Conservation (phyloP, 169 alveolate species). For the Babesia ovata region DNA sequence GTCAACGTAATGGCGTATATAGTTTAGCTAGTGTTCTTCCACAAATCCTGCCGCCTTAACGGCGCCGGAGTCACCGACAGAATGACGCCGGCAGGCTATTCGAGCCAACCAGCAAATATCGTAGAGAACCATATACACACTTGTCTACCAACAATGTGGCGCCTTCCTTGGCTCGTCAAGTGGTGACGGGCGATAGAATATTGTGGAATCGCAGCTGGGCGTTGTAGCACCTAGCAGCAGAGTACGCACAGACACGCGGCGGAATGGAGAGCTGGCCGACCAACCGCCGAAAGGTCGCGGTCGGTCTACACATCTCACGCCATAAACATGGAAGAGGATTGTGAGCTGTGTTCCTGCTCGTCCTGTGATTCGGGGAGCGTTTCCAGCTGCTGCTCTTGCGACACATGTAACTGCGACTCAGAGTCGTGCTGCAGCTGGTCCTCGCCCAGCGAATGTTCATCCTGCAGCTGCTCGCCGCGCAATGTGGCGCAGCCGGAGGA, state of each 20-base stretch:
- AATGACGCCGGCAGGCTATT: no score
- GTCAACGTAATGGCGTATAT: no score
- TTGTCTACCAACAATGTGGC: no score
- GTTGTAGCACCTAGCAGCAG: conserved; percentile 16
- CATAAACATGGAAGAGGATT: neutral
- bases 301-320: no score
- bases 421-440: conserved; percentile 14
- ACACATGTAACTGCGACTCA: conserved; percentile 38
- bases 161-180: no score
- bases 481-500: neutral
- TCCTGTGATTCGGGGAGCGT: conserved; percentile 11
- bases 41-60: no score
- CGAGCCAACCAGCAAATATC: no score
- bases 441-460: conserved; percentile 14
- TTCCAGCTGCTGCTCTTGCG: conserved; percentile 49
- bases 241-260: conserved; percentile 4
- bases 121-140: no score
- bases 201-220: neutral
- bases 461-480: conserved; percentile 43
- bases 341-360: conserved; percentile 13
- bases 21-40: no score
- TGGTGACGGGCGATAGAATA: no score
- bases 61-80: no score
- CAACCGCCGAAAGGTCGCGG: no score
- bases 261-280: neutral